Percentiles rank a stretch among this genome's conserved stretches.
Conservation (phyloP, 371 early-diverging fungal genomes). For the Mucor indicus region DNA sequence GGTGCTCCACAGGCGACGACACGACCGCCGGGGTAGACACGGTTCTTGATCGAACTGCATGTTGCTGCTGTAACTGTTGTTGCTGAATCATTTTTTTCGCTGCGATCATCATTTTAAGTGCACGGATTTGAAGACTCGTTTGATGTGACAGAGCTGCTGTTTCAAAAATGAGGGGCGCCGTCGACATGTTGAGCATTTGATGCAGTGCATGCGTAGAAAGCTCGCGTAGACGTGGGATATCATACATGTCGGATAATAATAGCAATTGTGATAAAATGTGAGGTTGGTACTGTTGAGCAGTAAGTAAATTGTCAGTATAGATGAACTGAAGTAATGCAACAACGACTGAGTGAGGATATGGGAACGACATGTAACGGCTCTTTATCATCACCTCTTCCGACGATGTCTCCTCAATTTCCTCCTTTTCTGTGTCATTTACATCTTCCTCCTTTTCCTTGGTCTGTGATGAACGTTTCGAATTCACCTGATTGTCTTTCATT, state of each 20-base stretch:
- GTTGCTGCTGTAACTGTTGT: conserved; percentile 23
- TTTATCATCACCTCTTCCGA: too few species aligned
- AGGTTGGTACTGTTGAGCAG: conserved; percentile 51
- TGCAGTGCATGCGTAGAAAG: conserved; percentile 52
- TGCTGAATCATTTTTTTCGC: conserved; percentile 42
- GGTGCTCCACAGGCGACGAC: conserved; percentile 7
- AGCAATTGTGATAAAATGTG: conserved; percentile 57
- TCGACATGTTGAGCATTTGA: conserved; percentile 55
- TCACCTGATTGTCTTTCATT: conserved; percentile 36
- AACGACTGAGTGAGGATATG: conserved; percentile 56
- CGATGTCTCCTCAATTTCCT: background rate
- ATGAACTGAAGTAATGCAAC: conserved; percentile 61
- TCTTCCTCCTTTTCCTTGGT: too few species aligned
- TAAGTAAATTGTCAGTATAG: conserved; percentile 63
- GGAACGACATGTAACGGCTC: conserved; percentile 36
- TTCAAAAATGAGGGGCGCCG: conserved; percentile 59
- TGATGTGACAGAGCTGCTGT: conserved; percentile 49
- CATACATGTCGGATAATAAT: conserved; percentile 52
- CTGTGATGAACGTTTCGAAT: too few species aligned
- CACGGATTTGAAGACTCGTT: conserved; percentile 51
- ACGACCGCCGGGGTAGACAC: conserved; percentile 22
- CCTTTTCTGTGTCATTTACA: background rate
- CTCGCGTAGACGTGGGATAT: conserved; percentile 53
- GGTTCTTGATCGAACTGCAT: conserved; percentile 16
- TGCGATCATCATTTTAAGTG: conserved; percentile 45